Conservation (phyloP, 2,329 filamentous ascomycete genomes). For the Pseudogymnoascus sp. region DNA sequence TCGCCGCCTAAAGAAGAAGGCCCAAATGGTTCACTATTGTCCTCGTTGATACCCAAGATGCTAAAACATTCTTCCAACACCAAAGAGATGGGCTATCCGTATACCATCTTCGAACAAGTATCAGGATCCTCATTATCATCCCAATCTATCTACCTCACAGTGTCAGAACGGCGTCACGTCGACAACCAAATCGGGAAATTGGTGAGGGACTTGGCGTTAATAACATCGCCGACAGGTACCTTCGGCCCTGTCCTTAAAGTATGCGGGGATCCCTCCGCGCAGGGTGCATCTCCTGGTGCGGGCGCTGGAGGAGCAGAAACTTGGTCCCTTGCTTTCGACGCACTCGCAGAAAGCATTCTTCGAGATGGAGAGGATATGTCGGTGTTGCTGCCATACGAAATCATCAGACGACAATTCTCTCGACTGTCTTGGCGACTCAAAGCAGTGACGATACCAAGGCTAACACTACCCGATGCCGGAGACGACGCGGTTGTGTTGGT, state of each 20-base stretch:
- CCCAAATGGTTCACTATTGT: conserved; percentile 7
- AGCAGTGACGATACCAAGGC: conserved; percentile 43
- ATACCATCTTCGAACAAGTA: conserved; percentile 26
- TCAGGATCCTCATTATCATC: conserved; percentile 25
- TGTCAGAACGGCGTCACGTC: conserved; percentile 22
- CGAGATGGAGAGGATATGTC: conserved; percentile 56
- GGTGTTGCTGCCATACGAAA: conserved; percentile 51
- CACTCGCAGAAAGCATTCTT: conserved; percentile 49
- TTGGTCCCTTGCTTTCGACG: conserved; percentile 53
- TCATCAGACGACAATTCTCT: conserved; percentile 47
- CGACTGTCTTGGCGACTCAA: conserved; percentile 47
- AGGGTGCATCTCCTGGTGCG: conserved; percentile 6
- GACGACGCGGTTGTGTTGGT: conserved; percentile 48
- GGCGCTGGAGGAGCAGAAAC: conserved; percentile 31
- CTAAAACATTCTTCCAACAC: conserved; percentile 29
- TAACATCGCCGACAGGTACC: conserved; percentile 25
- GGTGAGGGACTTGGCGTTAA: conserved; percentile 24
- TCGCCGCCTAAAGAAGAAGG: neutral
- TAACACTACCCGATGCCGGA: conserved; percentile 50
- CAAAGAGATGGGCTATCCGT: conserved; percentile 29
- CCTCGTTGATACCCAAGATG: conserved; percentile 25
- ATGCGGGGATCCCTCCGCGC: conserved; percentile 20
- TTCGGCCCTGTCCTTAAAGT: conserved; percentile 28
- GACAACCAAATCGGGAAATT: conserved; percentile 28
- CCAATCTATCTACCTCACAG: conserved; percentile 24